These are phyloP conservation scores for Penicillium verrucosum DNA, from an alignment of 2,329 filamentous ascomycete species.

Conservation along the genomic window DNA sequence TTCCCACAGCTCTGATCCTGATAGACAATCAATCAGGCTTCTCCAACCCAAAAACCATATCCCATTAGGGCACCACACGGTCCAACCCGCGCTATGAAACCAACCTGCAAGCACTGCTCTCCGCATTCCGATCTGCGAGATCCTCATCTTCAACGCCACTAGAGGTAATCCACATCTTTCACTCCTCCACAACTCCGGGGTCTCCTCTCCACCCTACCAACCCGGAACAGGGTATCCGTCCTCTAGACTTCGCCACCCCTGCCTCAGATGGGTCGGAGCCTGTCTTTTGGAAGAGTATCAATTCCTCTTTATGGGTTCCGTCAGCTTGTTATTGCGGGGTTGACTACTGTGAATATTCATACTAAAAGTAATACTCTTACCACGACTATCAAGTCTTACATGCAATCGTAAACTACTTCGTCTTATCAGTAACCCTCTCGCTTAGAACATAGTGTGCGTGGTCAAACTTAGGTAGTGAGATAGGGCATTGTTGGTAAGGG, in stretches of 20 bases:
- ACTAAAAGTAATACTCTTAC: no score
- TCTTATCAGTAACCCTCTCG: no score
- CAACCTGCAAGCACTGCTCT: conserved; percentile 42
- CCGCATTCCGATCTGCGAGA: conserved; percentile 32
- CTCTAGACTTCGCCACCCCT: conserved; percentile 32
- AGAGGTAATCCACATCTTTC: conserved; percentile 47
- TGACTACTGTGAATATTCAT: conserved; percentile 39
- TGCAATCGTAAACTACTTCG: no score
- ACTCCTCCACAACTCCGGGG: conserved; percentile 38
- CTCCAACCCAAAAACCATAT: conserved; percentile 27
- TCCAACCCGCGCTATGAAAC: conserved; percentile 47
- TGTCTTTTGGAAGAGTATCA: conserved; percentile 46
- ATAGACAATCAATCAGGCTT: conserved; percentile 50
- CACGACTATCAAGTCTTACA: no score
- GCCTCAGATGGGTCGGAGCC: conserved; percentile 35
- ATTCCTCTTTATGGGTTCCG: conserved; percentile 44
- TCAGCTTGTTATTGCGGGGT: conserved; percentile 44
- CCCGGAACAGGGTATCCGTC: conserved; percentile 25
- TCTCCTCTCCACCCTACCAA: conserved; percentile 40
- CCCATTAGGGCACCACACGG: conserved; percentile 41
- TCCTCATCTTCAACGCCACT: conserved; percentile 11
- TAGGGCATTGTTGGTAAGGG: no score
- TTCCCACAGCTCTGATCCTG: conserved; percentile 45
- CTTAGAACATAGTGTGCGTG: no score
- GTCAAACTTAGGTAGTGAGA: no score